These are phyloP conservation scores for Musa itinerans DNA, from an alignment of 176 grass and related monocot species.

Conservation along the genomic window DNA sequence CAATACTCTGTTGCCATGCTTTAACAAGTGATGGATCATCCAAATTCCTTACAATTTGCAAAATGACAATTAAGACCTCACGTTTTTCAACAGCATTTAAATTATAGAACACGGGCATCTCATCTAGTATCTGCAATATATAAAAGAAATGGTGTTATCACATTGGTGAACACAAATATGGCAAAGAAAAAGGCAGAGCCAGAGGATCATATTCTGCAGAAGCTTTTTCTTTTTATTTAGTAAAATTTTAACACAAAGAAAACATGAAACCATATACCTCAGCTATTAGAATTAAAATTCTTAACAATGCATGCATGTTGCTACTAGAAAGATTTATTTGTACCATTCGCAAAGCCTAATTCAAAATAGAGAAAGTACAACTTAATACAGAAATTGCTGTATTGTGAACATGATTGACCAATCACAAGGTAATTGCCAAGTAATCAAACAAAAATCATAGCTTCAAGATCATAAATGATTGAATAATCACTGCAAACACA, in stretches of 20 bases:
- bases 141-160: background rate
- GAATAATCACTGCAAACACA: too few relatives aligned
- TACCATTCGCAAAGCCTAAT: too few relatives aligned
- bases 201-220: background rate
- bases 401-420: background rate
- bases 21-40: constrained; percentile 88
- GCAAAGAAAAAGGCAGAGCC: background rate
- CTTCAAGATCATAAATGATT: background rate
- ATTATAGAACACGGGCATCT: constrained; percentile 99
- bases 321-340: too few relatives aligned
- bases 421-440: background rate
- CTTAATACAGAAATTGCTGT: background rate
- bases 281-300: background rate
- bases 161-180: background rate
- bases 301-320: background rate
- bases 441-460: background rate
- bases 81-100: constrained; percentile 93
- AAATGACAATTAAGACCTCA: constrained; percentile 89
- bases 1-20: constrained; percentile 98
- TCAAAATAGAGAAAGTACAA: too few relatives aligned
- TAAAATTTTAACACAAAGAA: background rate
- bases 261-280: background rate
- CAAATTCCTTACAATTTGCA: constrained; percentile 98
- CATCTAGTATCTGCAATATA: constrained; percentile 87
- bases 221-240: background rate